These are phyloP conservation scores for Hericium coralloides DNA, from an alignment of 768 basidiomycete species.

Conservation along the genomic window DNA sequence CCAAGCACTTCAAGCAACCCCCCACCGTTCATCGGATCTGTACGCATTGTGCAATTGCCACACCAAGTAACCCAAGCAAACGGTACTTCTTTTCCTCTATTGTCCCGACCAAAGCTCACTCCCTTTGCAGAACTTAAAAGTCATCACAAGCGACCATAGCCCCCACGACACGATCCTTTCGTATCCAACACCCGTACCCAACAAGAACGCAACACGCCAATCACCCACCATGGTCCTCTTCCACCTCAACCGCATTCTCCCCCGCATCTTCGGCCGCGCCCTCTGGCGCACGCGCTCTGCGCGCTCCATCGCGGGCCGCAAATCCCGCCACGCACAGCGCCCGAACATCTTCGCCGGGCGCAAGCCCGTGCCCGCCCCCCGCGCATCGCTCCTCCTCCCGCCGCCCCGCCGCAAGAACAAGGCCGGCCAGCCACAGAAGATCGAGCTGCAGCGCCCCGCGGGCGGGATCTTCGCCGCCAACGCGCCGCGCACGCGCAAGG, in stretches of 20 bases:
- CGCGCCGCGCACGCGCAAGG: too few relatives aligned
- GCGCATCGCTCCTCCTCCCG: constrained; percentile 3
- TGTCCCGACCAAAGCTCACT: too few relatives aligned
- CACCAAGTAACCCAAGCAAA: too few relatives aligned
- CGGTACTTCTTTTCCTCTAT: too few relatives aligned
- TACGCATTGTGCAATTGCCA: too few relatives aligned
- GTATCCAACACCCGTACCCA: background rate
- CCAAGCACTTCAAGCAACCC: background rate
- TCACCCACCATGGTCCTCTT: background rate
- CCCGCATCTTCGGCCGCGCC: background rate
- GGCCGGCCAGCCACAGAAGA: background rate
- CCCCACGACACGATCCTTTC: background rate
- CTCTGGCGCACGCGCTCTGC: background rate
- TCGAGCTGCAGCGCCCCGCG: too few relatives aligned
- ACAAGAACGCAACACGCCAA: background rate
- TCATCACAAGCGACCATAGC: background rate
- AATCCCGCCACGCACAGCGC: background rate
- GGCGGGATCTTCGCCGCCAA: too few relatives aligned
- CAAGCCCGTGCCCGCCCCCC: constrained; percentile 1
- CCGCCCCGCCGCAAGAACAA: constrained; percentile 1
- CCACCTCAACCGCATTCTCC: background rate
- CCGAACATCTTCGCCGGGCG: constrained; percentile 2
- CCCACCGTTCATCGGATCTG: background rate
- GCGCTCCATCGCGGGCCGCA: background rate
- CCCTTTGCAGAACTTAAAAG: too few relatives aligned